These are phyloP conservation scores for Quercus aquifolioides DNA, from an alignment of 306 rosid species.

Conservation along the genomic window DNA sequence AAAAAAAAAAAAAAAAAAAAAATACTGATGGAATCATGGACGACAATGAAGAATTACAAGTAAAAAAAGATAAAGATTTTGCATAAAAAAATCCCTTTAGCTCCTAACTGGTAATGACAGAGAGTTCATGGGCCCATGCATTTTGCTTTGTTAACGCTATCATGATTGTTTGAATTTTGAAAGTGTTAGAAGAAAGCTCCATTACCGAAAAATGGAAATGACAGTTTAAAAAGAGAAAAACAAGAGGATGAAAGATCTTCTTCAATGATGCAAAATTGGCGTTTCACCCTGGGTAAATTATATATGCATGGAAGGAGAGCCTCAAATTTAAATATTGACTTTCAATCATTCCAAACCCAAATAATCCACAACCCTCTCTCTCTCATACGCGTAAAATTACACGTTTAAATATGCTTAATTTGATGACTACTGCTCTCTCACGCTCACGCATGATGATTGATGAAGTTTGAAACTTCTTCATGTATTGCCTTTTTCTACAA, in stretches of 20 bases:
- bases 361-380: conserved; percentile 15
- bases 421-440: conserved; percentile 27
- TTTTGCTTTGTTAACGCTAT: background rate
- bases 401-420: conserved; percentile 6
- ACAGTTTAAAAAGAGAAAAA: conserved; percentile 16
- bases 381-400: background rate
- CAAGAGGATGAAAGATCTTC: conserved; percentile 17
- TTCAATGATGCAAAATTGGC: conserved; percentile 24
- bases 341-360: conserved; percentile 17
- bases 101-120: background rate
- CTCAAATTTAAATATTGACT: conserved; percentile 21
- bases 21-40: too few relatives aligned
- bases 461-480: too few relatives aligned
- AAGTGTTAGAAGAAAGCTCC: conserved; percentile 9
- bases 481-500: too few relatives aligned
- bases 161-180: conserved; percentile 27
- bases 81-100: background rate
- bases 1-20: too few relatives aligned
- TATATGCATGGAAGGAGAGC: conserved; percentile 28
- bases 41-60: too few relatives aligned
- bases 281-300: conserved; percentile 8
- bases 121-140: background rate
- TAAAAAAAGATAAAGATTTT: background rate
- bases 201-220: conserved; percentile 21
- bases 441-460: background rate